Conservation (phyloP, 768 basidiomycete genomes). For the Sarcomyxa edulis region DNA sequence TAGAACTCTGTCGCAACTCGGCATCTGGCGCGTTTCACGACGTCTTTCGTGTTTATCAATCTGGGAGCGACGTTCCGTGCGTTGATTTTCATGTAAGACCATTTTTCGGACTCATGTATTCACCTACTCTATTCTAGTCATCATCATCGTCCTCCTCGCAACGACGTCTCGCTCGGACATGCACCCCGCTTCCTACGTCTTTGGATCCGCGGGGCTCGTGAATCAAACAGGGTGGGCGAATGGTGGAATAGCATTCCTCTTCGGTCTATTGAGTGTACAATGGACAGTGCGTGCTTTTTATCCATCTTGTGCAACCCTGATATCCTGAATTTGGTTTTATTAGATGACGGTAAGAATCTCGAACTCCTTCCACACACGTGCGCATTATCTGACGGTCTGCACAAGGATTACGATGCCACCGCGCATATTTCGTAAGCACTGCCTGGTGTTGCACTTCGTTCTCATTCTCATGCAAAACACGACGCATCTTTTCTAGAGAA, state of each 20-base stretch:
- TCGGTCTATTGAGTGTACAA: constrained; percentile 82
- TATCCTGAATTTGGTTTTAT: no score
- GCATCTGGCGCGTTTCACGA: constrained; percentile 68
- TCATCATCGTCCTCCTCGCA: constrained; percentile 80
- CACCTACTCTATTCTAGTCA: constrained; percentile 39
- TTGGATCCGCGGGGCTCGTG: constrained; percentile 64
- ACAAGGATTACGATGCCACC: constrained; percentile 73
- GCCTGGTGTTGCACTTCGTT: constrained; percentile 4
- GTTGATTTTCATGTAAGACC: constrained; percentile 20
- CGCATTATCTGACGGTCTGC: constrained; percentile 4
- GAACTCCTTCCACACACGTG: background rate
- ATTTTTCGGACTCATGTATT: constrained; percentile 5
- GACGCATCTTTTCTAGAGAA: no score
- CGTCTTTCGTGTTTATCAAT: constrained; percentile 82
- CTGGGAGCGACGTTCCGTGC: constrained; percentile 68
- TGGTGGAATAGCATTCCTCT: constrained; percentile 75
- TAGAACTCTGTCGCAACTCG: constrained; percentile 73
- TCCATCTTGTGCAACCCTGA: constrained; percentile 1
- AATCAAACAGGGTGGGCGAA: constrained; percentile 82
- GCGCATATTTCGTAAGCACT: constrained; percentile 71
- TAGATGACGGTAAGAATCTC: constrained; percentile 50
- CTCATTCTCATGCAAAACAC: constrained; percentile 6
- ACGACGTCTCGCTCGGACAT: constrained; percentile 69
- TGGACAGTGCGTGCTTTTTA: constrained; percentile 59
- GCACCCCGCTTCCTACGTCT: constrained; percentile 78